These are phyloP conservation scores for Cyanidioschyzon merolae DNA, from an alignment of 23 red algal genomes.

Conservation along the genomic window DNA sequence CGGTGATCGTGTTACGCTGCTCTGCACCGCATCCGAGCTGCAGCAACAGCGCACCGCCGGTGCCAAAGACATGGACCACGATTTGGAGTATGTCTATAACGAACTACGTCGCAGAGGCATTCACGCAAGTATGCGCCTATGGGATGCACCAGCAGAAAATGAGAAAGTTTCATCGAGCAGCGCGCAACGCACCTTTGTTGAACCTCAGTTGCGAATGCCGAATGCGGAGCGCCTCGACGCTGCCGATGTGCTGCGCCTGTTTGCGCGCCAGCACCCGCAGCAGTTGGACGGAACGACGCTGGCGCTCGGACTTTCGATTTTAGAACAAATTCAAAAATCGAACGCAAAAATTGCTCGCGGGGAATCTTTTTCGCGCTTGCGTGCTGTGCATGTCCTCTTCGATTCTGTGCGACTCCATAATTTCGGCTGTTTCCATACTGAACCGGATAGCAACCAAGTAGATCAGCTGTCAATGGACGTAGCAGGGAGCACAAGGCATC, in stretches of 20 bases:
- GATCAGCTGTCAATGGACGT: too few relatives aligned
- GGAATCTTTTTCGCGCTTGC: background rate
- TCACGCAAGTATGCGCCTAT: background rate
- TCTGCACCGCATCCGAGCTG: background rate
- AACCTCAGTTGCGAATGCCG: background rate
- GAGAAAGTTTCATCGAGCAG: background rate
- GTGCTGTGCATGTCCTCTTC: conserved; percentile 32
- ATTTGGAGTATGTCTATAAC: background rate
- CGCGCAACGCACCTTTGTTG: background rate
- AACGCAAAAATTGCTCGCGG: background rate
- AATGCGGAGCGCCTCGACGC: conserved; percentile 26
- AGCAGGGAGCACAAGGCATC: background rate
- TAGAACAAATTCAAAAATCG: conserved; percentile 25
- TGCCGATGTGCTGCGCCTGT: conserved; percentile 26
- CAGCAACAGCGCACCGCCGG: background rate
- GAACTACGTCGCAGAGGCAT: background rate
- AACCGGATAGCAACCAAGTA: too few relatives aligned
- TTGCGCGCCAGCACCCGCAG: conserved; percentile 25
- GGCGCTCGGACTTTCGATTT: conserved; percentile 21
- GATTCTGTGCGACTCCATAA: conserved; percentile 36
- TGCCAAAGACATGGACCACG: background rate
- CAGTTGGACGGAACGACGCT: conserved; percentile 17
- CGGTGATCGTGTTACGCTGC: conserved; percentile 35
- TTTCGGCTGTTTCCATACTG: conserved; percentile 34
- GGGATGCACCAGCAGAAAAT: background rate